Evolutionary conservation across 208 protist species (phyloP).

Genomic region (Acanthamoeba lenticulata): DNA sequence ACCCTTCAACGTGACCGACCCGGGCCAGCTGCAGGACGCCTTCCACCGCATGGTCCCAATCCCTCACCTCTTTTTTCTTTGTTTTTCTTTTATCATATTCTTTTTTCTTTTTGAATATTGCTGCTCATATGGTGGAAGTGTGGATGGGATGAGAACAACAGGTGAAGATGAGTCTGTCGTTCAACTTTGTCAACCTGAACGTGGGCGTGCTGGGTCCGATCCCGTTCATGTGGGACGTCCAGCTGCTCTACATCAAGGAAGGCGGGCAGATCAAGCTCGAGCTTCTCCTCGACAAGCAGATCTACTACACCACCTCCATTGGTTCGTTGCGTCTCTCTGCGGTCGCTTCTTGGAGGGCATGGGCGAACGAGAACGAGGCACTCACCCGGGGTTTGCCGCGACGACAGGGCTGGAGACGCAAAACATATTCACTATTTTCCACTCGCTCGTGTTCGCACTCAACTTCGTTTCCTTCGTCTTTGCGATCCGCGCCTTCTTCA

Average conservation of each 20-base stretch:
- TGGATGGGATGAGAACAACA: background rate
- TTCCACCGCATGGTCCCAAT: slow-evolving; percentile 34
- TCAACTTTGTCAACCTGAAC: slow-evolving; percentile 54
- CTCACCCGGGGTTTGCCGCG: background rate
- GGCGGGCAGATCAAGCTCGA: background rate
- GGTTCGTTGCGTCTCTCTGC: background rate
- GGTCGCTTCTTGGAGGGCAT: background rate
- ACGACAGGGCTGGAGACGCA: slow-evolving; percentile 58
- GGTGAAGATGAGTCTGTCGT: slow-evolving; percentile 47
- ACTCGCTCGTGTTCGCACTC: background rate
- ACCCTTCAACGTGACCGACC: slow-evolving; percentile 7
- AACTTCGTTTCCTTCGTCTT: slow-evolving; percentile 57
- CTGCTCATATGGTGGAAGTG: background rate
- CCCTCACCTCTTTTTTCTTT: background rate
- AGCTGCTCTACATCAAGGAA: background rate
- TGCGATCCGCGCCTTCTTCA: background rate
- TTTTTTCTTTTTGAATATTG: background rate
- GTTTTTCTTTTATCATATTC: background rate
- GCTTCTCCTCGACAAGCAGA: slow-evolving; percentile 46
- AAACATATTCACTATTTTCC: slow-evolving; percentile 57
- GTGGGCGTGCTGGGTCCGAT: slow-evolving; percentile 43
- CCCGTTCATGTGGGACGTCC: slow-evolving; percentile 44
- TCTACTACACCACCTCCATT: slow-evolving; percentile 54
- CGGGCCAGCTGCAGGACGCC: background rate
- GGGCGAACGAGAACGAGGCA: too few species aligned